phyloP scores from a whole-genome alignment of 192 early-diverging fungal species.

The Coemansia sp. region DNA sequence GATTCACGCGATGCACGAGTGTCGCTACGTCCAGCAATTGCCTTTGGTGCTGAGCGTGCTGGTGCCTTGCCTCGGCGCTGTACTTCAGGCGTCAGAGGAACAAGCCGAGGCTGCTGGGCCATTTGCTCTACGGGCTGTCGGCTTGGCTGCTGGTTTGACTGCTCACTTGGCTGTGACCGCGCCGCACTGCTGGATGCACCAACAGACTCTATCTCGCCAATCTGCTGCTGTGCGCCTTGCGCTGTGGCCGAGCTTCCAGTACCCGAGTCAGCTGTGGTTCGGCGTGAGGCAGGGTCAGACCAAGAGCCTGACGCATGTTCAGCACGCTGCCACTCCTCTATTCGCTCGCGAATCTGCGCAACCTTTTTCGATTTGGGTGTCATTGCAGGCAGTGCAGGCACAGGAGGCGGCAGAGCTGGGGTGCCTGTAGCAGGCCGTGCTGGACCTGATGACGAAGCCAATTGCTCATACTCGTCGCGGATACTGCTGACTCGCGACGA shows the following conservation, averaged over 20 bases:
- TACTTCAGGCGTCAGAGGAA: slow-evolving; percentile 36
- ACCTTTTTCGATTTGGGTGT: slow-evolving; percentile 42
- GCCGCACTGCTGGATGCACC: slow-evolving; percentile 1
- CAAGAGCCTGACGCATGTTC: slow-evolving; percentile 5
- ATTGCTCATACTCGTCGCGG: slow-evolving; percentile 44
- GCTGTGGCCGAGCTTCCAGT: slow-evolving; percentile 37
- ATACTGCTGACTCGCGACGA: slow-evolving; percentile 54
- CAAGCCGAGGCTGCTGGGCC: slow-evolving; percentile 13
- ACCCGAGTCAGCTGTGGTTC: slow-evolving; percentile 10
- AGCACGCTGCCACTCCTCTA: slow-evolving; percentile 51
- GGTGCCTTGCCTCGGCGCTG: slow-evolving; percentile 5
- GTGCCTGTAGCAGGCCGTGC: neutral
- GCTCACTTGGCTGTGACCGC: neutral
- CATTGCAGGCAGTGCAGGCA: slow-evolving; percentile 6
- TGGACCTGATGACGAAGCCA: neutral
- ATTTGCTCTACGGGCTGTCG: neutral
- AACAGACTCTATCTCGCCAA: slow-evolving; percentile 44
- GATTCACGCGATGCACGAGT: slow-evolving; percentile 24
- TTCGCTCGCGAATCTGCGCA: slow-evolving; percentile 46
- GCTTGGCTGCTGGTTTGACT: neutral
- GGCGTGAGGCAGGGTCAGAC: neutral
- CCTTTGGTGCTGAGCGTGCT: neutral
- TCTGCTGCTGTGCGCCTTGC: slow-evolving; percentile 25
- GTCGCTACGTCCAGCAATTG: slow-evolving; percentile 13
- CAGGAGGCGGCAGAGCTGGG: neutral